A percentile compares a stretch with the other conserved stretches of the same genome.
phyloP scores from a whole-genome alignment of 768 basidiomycete genomes.

The Leucocoprinus birnbaumii region DNA sequence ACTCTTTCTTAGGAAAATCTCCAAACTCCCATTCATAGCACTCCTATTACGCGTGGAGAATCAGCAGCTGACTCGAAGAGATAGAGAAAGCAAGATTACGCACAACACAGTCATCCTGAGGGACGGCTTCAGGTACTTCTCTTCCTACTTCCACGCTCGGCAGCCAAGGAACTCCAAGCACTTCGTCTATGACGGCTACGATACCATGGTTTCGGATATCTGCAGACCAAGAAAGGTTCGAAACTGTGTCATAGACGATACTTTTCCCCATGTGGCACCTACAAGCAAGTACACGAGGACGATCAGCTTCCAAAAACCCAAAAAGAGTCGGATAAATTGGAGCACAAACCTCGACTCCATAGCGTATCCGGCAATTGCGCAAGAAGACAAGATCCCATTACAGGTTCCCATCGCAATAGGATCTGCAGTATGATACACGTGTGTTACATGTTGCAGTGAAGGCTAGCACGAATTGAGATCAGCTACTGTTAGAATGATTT shows the following conservation, averaged over 20 bases:
- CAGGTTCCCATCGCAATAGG: slow-evolving; percentile 91
- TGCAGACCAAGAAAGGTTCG: slow-evolving; percentile 80
- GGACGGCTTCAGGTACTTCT: slow-evolving; percentile 54
- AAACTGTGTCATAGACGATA: slow-evolving; percentile 91
- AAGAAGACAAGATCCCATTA: slow-evolving; percentile 77
- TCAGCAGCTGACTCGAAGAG: slow-evolving; percentile 1
- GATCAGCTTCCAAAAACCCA: neutral
- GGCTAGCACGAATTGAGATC: slow-evolving; percentile 39
- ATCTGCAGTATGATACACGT: slow-evolving; percentile 93
- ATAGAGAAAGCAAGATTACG: slow-evolving; percentile 21
- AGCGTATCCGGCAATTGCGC: slow-evolving; percentile 86
- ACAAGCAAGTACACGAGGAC: slow-evolving; percentile 9
- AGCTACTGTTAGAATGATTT: neutral
- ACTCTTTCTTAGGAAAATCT: slow-evolving; percentile 23
- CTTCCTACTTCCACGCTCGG: slow-evolving; percentile 57
- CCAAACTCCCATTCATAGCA: slow-evolving; percentile 74
- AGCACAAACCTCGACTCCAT: slow-evolving; percentile 65
- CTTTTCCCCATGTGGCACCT: slow-evolving; percentile 86
- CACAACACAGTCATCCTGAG: slow-evolving; percentile 73
- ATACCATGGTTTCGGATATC: slow-evolving; percentile 82
- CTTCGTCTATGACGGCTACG: slow-evolving; percentile 69
- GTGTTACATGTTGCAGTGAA: slow-evolving; percentile 76
- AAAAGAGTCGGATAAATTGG: slow-evolving; percentile 1
- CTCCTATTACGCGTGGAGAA: slow-evolving; percentile 37
- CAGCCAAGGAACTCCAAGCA: slow-evolving; percentile 72